Conservation (phyloP, 345 rosid species). For the Limnanthes douglasii region DNA sequence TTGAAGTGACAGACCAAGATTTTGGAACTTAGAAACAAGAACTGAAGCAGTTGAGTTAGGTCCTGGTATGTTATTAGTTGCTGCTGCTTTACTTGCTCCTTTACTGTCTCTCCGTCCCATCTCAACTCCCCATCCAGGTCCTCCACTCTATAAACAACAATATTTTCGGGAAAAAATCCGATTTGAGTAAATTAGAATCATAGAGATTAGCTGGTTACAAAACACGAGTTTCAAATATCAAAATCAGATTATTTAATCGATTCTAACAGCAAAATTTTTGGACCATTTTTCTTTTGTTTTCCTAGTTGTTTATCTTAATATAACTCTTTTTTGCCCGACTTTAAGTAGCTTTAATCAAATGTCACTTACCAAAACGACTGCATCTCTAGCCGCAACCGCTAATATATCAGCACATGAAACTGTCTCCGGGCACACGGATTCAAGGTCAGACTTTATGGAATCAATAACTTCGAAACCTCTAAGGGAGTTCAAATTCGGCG, state of each 20-base stretch:
- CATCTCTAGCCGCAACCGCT: constrained; percentile 64
- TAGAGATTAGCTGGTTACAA: no score
- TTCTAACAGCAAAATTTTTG: no score
- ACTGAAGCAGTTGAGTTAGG: constrained; percentile 54
- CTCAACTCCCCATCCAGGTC: constrained; percentile 78
- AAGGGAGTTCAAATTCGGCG: constrained; percentile 66
- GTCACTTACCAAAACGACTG: constrained; percentile 44
- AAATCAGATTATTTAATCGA: neutral
- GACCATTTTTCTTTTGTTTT: no score
- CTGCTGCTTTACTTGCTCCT: constrained; percentile 52
- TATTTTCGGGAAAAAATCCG: no score
- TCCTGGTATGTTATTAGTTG: constrained; percentile 42
- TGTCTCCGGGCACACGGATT: constrained; percentile 51
- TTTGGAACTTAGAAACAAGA: constrained; percentile 45
- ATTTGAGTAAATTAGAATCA: no score
- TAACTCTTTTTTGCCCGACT: no score
- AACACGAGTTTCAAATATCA: neutral
- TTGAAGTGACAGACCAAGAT: constrained; percentile 43
- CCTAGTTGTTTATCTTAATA: no score
- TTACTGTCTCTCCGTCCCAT: constrained; percentile 64
- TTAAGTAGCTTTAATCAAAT: no score
- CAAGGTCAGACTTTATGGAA: constrained; percentile 47
- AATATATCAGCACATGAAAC: constrained; percentile 93
- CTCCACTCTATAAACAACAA: constrained; percentile 44
- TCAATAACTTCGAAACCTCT: constrained; percentile 81